Base-by-base conservation (phyloP, 169 alveolate species). In the Plasmodium gonderi region DNA sequence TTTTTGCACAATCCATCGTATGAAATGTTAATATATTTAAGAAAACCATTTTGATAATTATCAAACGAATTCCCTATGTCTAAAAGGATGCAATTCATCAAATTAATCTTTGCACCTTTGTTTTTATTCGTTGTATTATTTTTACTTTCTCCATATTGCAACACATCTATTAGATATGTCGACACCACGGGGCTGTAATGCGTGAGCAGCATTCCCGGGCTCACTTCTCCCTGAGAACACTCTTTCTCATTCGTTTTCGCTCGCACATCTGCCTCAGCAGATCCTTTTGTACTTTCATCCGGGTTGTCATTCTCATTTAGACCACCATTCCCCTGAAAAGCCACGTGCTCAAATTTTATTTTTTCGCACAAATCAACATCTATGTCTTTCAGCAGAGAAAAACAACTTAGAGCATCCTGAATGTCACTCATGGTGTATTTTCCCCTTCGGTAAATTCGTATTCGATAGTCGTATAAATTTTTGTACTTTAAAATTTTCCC, bases 151-250 rank as follows among this genome's bases (percentile, higher is more conserved):
- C 44, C 69, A 74, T 45, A n/a, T 23, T 9, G n/a, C 9, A 44
- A 45, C 9, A 94, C 44, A n/a, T 85, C 92, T 5, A 85, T 40
- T 77, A 98, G 60, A 91, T 96, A 98, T 31, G 99, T 96, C 44
- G 98, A 97, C 40, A 96, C 96, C 20, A 96, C 90, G 0, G 99
- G 99, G 11, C 99, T 97, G 89, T 98, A 98, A 91, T 98, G 99
- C 14, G 98, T 97, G 42, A 98, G 79, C n/a, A 96, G 91, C 47
- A 96, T 91, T 7, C 99, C 99, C 0, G 99, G 99, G 7, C 92
- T 49, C 11, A 85, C 87, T 77, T 85, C 87, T 26, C 26, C 67
- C 45, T 74, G 64, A 14, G 17, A 8, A 4, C 1, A 17, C 36
- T 8, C 33, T 17, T 54, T 68, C 17, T 14, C 26, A 38, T n/a